Evolutionary conservation across 768 basidiomycete species (phyloP).

Genomic region (Amanita pallidorosea): DNA sequence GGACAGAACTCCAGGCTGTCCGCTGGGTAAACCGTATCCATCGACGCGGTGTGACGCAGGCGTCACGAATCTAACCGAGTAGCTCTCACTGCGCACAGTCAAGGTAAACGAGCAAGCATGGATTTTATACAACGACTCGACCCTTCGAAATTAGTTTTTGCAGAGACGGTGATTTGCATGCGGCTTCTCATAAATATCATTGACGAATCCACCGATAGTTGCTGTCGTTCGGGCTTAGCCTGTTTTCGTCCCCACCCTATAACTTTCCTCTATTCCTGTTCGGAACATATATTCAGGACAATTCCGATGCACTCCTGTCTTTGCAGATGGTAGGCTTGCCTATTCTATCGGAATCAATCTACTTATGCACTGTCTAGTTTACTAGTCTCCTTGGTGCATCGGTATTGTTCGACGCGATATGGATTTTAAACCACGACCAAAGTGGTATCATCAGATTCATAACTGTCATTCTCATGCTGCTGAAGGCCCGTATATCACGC

Average conservation of each 20-base stretch:
- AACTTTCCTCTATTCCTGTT: conserved; percentile 81
- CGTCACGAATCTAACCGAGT: not conserved
- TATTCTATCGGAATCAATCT: conserved; percentile 1
- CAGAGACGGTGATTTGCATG: conserved; percentile 37
- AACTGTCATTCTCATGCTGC: conserved; percentile 39
- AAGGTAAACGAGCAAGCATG: conserved; percentile 17
- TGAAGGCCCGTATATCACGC: conserved; percentile 34
- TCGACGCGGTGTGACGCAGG: conserved; percentile 1
- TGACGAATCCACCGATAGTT: conserved; percentile 24
- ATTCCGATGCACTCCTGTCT: conserved; percentile 50
- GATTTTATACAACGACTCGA: conserved; percentile 68
- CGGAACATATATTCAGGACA: conserved; percentile 65
- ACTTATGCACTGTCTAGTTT: conserved; percentile 35
- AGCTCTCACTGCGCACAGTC: not conserved
- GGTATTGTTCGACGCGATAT: conserved; percentile 58
- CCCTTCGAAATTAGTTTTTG: conserved; percentile 56
- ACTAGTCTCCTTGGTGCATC: conserved; percentile 52
- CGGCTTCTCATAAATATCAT: not conserved
- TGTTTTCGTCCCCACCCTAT: conserved; percentile 54
- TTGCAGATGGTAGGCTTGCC: conserved; percentile 42
- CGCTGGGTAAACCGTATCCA: conserved; percentile 73
- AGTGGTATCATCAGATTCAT: conserved; percentile 45
- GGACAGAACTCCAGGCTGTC: conserved; percentile 93
- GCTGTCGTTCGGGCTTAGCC: conserved; percentile 46
- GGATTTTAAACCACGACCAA: conserved; percentile 50